Evolutionary conservation across 495 filamentous ascomycete genomes (phyloP).

Genomic region (Hypoxylon perforatum): DNA sequence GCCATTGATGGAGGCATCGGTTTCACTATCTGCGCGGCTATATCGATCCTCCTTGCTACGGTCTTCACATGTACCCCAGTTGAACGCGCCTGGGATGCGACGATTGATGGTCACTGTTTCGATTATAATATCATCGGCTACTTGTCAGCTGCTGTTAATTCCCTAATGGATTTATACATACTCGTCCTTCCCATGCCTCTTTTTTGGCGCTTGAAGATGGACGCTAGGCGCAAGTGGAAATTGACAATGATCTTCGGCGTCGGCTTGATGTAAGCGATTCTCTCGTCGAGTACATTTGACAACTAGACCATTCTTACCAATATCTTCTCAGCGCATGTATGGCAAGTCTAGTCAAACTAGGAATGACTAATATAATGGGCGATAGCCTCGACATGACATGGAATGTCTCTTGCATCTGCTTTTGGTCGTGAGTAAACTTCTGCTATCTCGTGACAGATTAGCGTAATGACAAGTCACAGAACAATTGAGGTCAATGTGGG

Average conservation of each 20-base stretch:
- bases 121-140: background rate
- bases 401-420: background rate
- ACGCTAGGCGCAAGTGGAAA: background rate
- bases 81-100: background rate
- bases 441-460: background rate
- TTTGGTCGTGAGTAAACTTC: background rate
- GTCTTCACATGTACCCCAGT: background rate
- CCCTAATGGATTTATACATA: background rate
- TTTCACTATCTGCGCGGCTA: background rate
- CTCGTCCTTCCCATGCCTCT: background rate
- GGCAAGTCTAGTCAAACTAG: background rate
- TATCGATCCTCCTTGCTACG: background rate
- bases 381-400: background rate
- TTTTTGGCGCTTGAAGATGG: background rate
- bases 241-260: background rate
- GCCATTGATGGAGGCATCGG: background rate
- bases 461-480: background rate
- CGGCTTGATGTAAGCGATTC: background rate
- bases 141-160: background rate
- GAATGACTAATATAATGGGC: background rate
- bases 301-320: background rate
- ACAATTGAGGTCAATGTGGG: background rate
- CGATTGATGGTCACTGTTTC: background rate
- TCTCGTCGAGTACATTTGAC: background rate
- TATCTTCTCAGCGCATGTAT: background rate